Evolutionary conservation across 805 yeast species (phyloP), one percentile per base, ranked within the genome.

Genomic region (Brettanomyces anomalus): DNA sequence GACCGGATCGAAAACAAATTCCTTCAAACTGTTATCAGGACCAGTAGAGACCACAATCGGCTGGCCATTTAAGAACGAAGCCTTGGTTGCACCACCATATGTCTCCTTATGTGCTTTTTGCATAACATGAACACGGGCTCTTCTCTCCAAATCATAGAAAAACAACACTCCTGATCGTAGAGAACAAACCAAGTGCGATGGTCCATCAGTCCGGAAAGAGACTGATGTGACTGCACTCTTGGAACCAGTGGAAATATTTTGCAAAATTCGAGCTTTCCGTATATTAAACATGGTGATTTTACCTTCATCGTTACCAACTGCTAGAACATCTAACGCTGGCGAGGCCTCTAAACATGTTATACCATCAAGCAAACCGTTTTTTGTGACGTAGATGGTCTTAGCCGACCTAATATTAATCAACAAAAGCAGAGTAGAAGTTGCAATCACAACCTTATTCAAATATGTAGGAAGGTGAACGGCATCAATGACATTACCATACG

Each of bases 1-100:
- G 2, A 93, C 77, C 2, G 97, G 97, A 63, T 93, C 98, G 63
- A 93, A 93, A 0, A 88, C 97, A 52, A 71, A 85, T 62, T 93
- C 97, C 54, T 85, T 85, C 52, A 93, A 68, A 33, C 79, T 77
- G 62, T 93, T 93, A 59, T 94, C 97, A 31, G 85, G 90, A 51
- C 97, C 97, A 36, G 82, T 78, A 2, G 96, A 83, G 13, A 93
- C 81, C 15, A 88, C 66, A 17, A 94, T 80, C 0, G 98, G 89
- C 64, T 90, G 97, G 3, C 97, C 97, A 51, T 85, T 82, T 44
- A 93, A 67, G 60, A 87, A 93, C 37, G 74, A 68, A 4, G 77
- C 85, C 41, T 74, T 76, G 4, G 87, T 67, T 13, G 88, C 79
- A 51, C 96, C 96, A 18, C 95, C 95, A 44, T 71, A 71, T 1